phyloP scores from a whole-genome alignment of 192 early-diverging fungal species.

The Coemansia guatemalensis region DNA sequence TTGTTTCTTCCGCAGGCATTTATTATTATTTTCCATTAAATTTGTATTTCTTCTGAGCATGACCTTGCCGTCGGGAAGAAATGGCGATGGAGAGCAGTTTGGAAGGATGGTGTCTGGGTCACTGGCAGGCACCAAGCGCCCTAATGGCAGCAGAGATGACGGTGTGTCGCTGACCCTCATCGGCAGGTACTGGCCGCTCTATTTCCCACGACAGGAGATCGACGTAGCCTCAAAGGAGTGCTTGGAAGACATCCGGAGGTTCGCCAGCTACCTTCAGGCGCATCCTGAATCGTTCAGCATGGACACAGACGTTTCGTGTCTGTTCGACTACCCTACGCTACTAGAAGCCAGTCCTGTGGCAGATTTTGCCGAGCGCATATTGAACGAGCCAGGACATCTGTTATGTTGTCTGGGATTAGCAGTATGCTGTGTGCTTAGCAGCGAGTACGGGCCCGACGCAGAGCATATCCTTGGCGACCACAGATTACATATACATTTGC shows the following conservation, averaged over 20 bases:
- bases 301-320: slow-evolving; percentile 36
- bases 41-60: too few species aligned
- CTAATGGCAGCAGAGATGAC: slow-evolving; percentile 11
- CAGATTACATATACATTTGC: slow-evolving; percentile 48
- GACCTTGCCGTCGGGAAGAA: too few species aligned
- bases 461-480: slow-evolving; percentile 49
- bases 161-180: slow-evolving; percentile 17
- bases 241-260: slow-evolving; percentile 25
- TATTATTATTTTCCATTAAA: too few species aligned
- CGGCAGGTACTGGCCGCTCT: slow-evolving; percentile 48
- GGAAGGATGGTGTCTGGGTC: not conserved
- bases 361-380: slow-evolving; percentile 36
- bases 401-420: slow-evolving; percentile 40
- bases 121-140: slow-evolving; percentile 22
- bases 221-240: slow-evolving; percentile 13
- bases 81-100: too few species aligned
- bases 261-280: slow-evolving; percentile 34
- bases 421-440: slow-evolving; percentile 45
- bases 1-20: too few species aligned
- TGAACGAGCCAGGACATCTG: slow-evolving; percentile 41
- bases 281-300: slow-evolving; percentile 45
- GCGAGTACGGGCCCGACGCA: slow-evolving; percentile 41
- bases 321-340: slow-evolving; percentile 39
- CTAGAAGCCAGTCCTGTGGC: slow-evolving; percentile 21
- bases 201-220: slow-evolving; percentile 42